Conservation (phyloP, 805 yeast species). For the Saccharomycopsis lassenensis region DNA sequence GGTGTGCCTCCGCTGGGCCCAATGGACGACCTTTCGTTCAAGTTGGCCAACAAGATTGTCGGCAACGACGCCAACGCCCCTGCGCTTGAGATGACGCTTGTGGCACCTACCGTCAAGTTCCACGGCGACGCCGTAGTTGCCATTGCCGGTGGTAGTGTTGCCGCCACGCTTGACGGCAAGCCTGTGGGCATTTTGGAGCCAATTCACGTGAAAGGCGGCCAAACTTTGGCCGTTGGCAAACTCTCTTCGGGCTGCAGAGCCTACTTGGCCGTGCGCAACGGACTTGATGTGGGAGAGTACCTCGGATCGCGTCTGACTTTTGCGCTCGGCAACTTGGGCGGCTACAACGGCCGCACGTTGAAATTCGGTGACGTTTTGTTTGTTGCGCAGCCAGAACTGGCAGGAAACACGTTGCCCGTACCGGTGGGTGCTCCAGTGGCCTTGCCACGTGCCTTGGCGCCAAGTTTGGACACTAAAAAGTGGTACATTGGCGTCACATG, state of each 20-base stretch:
- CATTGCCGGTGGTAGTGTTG: conserved; percentile 76
- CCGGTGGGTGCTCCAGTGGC: conserved; percentile 53
- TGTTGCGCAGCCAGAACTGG: conserved; percentile 64
- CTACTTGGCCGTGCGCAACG: conserved; percentile 83
- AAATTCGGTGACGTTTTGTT: conserved; percentile 88
- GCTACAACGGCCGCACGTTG: conserved; percentile 85
- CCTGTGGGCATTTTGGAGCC: conserved; percentile 56
- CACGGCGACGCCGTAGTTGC: conserved; percentile 72
- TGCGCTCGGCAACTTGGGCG: conserved; percentile 63
- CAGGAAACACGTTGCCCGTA: conserved; percentile 58
- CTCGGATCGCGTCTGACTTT: conserved; percentile 95
- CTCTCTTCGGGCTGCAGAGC: conserved; percentile 77
- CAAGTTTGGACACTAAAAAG: conserved; percentile 34
- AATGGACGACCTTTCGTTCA: conserved; percentile 87
- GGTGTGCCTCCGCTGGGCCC: conserved; percentile 99
- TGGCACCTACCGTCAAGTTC: conserved; percentile 79
- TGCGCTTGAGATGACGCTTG: conserved; percentile 79
- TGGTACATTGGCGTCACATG: conserved; percentile 92
- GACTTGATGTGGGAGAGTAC: conserved; percentile 88
- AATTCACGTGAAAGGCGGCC: conserved; percentile 59
- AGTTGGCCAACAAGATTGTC: conserved; percentile 81
- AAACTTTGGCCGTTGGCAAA: conserved; percentile 71
- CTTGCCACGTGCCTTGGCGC: conserved; percentile 32
- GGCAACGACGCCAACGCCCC: conserved; percentile 80
- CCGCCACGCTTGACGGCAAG: conserved; percentile 26